These are phyloP conservation scores for Paecilomyces niveus DNA, from an alignment of 2,329 filamentous ascomycete genomes.

Conservation along the genomic window DNA sequence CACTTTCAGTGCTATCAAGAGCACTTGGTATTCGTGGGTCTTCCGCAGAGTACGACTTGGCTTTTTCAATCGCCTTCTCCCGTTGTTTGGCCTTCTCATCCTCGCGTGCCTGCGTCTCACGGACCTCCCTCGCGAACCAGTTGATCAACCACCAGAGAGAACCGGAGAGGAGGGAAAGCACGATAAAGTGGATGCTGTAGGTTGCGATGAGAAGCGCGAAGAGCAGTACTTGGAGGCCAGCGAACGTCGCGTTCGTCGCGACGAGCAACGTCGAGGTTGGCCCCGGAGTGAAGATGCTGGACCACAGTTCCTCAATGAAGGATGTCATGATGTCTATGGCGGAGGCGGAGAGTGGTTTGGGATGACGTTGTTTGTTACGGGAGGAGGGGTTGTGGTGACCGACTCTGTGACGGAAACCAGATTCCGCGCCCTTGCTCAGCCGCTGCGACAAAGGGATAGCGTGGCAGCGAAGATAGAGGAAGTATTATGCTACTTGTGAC, in stretches of 20 bases:
- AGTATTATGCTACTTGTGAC: neutral
- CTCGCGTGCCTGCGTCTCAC: slow-evolving; percentile 44
- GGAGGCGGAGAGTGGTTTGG: neutral
- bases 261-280: slow-evolving; percentile 79
- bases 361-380: neutral
- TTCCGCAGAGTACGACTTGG: slow-evolving; percentile 7
- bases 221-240: slow-evolving; percentile 72
- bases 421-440: neutral
- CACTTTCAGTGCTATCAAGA: slow-evolving; percentile 35
- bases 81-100: slow-evolving; percentile 34
- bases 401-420: neutral
- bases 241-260: slow-evolving; percentile 87
- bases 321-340: slow-evolving; percentile 19
- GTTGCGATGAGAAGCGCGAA: slow-evolving; percentile 70
- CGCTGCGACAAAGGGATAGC: neutral
- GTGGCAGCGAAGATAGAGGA: neutral
- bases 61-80: slow-evolving; percentile 30
- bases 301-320: slow-evolving; percentile 72
- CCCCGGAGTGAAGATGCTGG: slow-evolving; percentile 88
- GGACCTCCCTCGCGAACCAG: slow-evolving; percentile 77
- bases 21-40: slow-evolving; percentile 19
- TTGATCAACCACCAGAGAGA: slow-evolving; percentile 92
- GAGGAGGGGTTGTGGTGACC: neutral
- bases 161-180: slow-evolving; percentile 70
- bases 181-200: slow-evolving; percentile 78